A percentile compares a stretch with the other conserved stretches of the same genome.
These are phyloP conservation scores for Fagus sylvatica DNA, from an alignment of 306 rosid genomes.

Conservation along the genomic window DNA sequence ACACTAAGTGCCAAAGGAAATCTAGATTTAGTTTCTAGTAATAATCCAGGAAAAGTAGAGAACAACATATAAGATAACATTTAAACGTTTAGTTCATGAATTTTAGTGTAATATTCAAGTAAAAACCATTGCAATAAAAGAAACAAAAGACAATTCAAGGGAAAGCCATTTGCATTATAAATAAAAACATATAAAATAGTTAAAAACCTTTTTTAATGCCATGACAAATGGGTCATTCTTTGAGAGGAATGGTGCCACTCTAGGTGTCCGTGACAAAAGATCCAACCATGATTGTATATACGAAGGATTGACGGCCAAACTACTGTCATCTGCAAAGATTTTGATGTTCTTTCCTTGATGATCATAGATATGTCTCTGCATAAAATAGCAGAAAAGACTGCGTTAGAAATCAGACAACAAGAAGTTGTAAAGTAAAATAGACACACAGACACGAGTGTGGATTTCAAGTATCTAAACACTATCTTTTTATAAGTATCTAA, in stretches of 20 bases:
- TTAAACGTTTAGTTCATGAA: neutral
- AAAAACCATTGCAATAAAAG: neutral
- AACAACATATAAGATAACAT: neutral
- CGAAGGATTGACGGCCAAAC: slow-evolving; percentile 91
- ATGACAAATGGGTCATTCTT: slow-evolving; percentile 77
- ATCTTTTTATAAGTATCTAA: neutral
- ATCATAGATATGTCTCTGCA: slow-evolving; percentile 93
- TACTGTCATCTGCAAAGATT: slow-evolving; percentile 78
- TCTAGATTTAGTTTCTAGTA: neutral
- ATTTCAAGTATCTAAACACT: neutral
- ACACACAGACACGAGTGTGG: neutral
- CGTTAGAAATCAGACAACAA: slow-evolving; percentile 5
- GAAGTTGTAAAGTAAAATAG: neutral
- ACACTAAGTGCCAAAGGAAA: neutral
- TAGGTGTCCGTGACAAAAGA: slow-evolving; percentile 78
- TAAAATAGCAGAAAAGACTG: slow-evolving; percentile 21
- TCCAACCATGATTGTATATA: slow-evolving; percentile 85
- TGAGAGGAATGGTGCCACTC: slow-evolving; percentile 91
- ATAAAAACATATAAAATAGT: neutral
- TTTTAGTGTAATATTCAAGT: neutral
- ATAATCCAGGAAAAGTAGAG: neutral
- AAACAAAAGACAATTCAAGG: neutral
- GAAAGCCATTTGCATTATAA: neutral
- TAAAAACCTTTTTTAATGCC: slow-evolving; percentile 83
- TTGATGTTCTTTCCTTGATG: slow-evolving; percentile 74